Base-by-base conservation (phyloP, 73 alveolate species). In the Loxodes magnus region DNA sequence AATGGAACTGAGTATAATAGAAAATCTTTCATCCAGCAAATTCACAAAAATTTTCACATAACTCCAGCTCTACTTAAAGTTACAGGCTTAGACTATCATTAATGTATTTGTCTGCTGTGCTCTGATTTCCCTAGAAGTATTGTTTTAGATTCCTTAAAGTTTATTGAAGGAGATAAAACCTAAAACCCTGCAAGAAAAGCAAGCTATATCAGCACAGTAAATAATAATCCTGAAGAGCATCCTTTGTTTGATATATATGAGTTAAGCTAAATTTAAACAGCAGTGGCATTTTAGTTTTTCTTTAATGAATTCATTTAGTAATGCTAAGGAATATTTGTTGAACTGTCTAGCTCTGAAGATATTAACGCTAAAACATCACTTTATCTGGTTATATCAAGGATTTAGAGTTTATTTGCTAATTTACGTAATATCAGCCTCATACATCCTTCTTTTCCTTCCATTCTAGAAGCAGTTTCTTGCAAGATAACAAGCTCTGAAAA, bases 11-110 rank as follows among this genome's bases (percentile, higher is more conserved):
- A 71, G 1, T 52, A 69, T n/a, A 77, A 77, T 49, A 55, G 91
- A 42, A 67, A 51, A 42, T 71, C 82, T 37, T 77, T 77, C 67
- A 68, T 77, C 12, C 38, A 63, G 41, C 67, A 77, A 41, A 75
- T 77, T 21, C 52, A 51, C 38, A 50, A 58, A 33, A 81, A 71
- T 17, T 77, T 77, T 36, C 91, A 77, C 37, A 28, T 85, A 6
- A 58, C 85, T 52, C 91, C 91, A 1, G 63, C 50, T 49, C 71
- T 49, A 44, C 61, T 71, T 25, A 73, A 51, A 7, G 52, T 77
- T 27, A 63, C 91, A 14, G 91, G 79, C 4, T 61, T 77, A 25
- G 91, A 77, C 43, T 77, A 77, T 54, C 82, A 63, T 35, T 69
- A 77, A 22, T 50, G 77, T 68, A 58, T 77, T 21, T 71, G 85